These are phyloP conservation scores for Vickermania ingenoplastis DNA, from an alignment of 208 protist species.

Conservation along the genomic window DNA sequence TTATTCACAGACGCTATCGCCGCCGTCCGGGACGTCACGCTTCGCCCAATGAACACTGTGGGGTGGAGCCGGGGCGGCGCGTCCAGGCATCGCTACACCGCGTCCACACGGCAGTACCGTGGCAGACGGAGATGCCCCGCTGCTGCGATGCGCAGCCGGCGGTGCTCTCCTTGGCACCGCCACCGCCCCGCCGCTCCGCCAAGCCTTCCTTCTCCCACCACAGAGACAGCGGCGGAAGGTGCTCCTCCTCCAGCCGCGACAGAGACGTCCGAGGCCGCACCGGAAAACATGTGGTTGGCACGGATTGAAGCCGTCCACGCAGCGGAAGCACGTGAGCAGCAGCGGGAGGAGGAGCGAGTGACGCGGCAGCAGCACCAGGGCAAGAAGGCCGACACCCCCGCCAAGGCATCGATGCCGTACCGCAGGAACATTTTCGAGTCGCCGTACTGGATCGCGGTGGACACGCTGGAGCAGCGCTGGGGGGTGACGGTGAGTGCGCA, in stretches of 20 bases:
- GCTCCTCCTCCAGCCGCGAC: background rate
- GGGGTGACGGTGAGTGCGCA: conserved; percentile 7
- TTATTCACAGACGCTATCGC: conserved; percentile 3
- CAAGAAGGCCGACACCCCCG: background rate
- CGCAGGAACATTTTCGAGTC: conserved; percentile 9
- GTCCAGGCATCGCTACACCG: background rate
- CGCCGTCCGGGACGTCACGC: background rate
- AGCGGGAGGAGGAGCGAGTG: background rate
- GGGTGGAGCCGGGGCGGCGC: background rate
- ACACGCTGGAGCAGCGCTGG: conserved; percentile 17
- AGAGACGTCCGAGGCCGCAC: background rate
- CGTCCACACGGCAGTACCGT: background rate
- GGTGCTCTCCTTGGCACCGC: background rate
- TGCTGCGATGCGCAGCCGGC: background rate
- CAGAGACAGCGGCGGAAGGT: background rate
- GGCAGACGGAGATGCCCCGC: background rate
- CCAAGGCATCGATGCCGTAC: background rate
- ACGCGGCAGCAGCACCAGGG: background rate
- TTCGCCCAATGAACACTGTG: background rate
- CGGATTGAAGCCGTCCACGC: background rate
- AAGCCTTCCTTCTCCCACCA: background rate
- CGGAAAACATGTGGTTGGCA: background rate
- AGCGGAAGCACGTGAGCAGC: background rate
- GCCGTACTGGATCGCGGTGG: conserved; percentile 18
- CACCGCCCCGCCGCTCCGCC: background rate